Conservation (phyloP, 495 filamentous ascomycete genomes). For the Daldinia caldariorum region DNA sequence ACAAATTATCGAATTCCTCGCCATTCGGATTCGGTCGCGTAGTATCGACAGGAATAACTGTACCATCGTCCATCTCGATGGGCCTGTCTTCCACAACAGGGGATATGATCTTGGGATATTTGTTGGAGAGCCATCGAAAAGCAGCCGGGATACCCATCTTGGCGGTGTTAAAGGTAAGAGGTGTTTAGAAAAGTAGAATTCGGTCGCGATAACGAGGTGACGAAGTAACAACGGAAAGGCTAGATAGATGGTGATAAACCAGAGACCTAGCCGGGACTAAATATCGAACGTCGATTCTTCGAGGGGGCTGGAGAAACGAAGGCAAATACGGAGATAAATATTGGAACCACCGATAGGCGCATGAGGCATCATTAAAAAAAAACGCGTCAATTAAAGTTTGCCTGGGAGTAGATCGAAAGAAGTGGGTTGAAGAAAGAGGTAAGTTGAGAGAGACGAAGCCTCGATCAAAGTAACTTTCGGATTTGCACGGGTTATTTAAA, state of each 20-base stretch:
- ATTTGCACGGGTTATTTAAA: constrained; percentile 1
- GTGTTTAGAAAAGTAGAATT: constrained; percentile 8
- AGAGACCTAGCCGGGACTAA: constrained; percentile 21
- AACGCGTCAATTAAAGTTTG: constrained; percentile 11
- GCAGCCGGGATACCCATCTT: constrained; percentile 94
- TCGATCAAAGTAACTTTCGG: constrained; percentile 13
- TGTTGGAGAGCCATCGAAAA: constrained; percentile 92
- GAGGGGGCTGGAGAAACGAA: not conserved
- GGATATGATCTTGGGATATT: constrained; percentile 96
- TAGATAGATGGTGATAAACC: not conserved
- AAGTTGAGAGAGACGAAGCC: constrained; percentile 8
- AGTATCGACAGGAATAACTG: constrained; percentile 82
- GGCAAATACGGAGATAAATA: constrained; percentile 54
- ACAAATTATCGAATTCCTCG: constrained; percentile 97
- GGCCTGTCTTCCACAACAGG: constrained; percentile 87
- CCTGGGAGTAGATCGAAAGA: constrained; percentile 10
- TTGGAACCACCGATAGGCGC: constrained; percentile 12
- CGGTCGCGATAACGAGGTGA: constrained; percentile 11
- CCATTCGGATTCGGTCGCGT: constrained; percentile 93
- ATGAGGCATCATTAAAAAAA: constrained; percentile 8
- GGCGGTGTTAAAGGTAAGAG: constrained; percentile 33
- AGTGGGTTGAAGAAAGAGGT: not conserved
- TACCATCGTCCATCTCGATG: constrained; percentile 76
- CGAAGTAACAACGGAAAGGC: not conserved
- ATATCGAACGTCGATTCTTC: constrained; percentile 17